These are phyloP conservation scores for Geranium rotundifolium DNA, from an alignment of 345 rosid genomes.

Conservation along the genomic window DNA sequence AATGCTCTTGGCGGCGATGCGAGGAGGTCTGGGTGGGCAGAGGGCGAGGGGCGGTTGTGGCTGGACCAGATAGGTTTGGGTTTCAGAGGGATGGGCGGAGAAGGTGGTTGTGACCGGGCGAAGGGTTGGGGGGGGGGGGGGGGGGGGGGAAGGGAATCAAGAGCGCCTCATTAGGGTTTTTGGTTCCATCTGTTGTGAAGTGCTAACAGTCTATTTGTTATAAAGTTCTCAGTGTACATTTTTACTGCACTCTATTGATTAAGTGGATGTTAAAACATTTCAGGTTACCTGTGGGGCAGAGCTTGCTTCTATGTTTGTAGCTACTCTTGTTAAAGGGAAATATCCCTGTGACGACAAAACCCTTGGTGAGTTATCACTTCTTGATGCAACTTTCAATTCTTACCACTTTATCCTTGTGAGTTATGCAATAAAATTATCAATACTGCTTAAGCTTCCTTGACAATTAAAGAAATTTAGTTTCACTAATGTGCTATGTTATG, in stretches of 20 bases:
- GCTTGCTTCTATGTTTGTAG: constrained; percentile 66
- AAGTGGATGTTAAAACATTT: constrained; percentile 4
- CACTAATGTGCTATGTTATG: background rate
- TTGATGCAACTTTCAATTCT: background rate
- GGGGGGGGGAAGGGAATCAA: too few relatives aligned
- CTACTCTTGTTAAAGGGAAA: constrained; percentile 65
- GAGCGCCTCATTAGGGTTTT: too few relatives aligned
- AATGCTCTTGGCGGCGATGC: too few relatives aligned
- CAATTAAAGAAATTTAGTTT: background rate
- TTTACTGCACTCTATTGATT: background rate
- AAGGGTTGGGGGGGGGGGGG: too few relatives aligned
- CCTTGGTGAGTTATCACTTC: constrained; percentile 51
- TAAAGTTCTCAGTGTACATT: too few relatives aligned
- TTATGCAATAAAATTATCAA: background rate
- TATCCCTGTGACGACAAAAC: constrained; percentile 47
- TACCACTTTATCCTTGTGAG: background rate
- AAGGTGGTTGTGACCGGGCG: too few relatives aligned
- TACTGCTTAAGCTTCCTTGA: background rate
- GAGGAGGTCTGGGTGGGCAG: too few relatives aligned
- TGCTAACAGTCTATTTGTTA: too few relatives aligned
- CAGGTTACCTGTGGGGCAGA: constrained; percentile 92
- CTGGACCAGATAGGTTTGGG: too few relatives aligned
- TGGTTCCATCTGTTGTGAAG: too few relatives aligned
- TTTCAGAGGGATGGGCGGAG: too few relatives aligned
- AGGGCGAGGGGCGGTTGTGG: too few relatives aligned